Base-by-base conservation (phyloP, 345 rosid species). In the Gossypium longicalyx region DNA sequence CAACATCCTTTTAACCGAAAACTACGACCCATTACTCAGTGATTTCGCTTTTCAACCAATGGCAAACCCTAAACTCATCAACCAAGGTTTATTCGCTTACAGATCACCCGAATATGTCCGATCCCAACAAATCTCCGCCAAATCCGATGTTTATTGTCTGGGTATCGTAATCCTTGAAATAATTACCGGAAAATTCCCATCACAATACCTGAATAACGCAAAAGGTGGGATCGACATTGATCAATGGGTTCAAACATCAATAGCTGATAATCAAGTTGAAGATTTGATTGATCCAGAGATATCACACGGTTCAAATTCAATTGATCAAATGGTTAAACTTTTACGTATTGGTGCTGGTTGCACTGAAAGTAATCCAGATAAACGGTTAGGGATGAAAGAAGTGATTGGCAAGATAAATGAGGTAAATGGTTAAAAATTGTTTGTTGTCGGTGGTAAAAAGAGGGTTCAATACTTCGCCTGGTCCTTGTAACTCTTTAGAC, bases 221-320 rank as follows among this genome's bases (percentile, higher is more conserved):
- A 86, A 82, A 41, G 95, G 91, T 2, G 95, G 90, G 66, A 92
- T 78, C 0, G 94, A 90, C 75, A 76, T 89, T 0, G 88, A 88
- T 57, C 79, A 87, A n/a, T 81, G 86, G 97, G 88, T 86, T 16
- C 86, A 86, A 27, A 69, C 88, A 6, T 83, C 86, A 0, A 66
- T 87, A 2, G 20, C 77, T 0, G 82, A 88, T 45, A 76, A 78
- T 1, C 82, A 75, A 70, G 91, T 83, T 60, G 76, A 73, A 2
- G 91, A 94, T 44, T 77, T 89, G 44, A 82, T 92, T 15, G 96
- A 92, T 80, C 97, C 93, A 0, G 92, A 90, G 78, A 84, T 94
- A 58, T 74, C 74, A 12, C 61, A 74, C 43, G 57, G 83, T 10
- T 11, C 80, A 5, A 74, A 56, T 68, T 80, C 90, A 2, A 22